Evolutionary conservation across 257 asterid species (phyloP), one percentile per base, ranked within the genome.

Genomic region (Solanum sejunctum): DNA sequence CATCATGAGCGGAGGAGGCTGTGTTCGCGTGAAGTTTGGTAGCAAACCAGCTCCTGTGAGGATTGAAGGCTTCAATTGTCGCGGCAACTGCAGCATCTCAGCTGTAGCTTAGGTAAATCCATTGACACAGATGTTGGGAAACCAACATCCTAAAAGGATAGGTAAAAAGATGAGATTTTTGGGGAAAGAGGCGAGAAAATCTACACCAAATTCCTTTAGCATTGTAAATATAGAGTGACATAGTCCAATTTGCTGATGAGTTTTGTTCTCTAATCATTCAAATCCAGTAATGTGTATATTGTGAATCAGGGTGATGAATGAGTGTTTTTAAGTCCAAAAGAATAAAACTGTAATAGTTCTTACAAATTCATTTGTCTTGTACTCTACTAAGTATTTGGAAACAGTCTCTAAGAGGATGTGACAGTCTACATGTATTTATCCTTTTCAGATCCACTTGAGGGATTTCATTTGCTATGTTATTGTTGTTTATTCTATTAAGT

Each of bases 41-140:
- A 84, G 88, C 81, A 91, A 85, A 23, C 91, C 91, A 49, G 92
- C 93, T 61, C 92, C 92, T 15, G 91, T 89, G 84, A 87, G 94
- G 89, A 90, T 93, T 54, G 94, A 92, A 87, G 97, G 97, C 20
- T 93, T 93, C 92, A 88, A 89, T 66, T 92, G 95, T 69, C 91
- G 80, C 47, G 80, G 85, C 55, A 83, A 52, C 81, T 83, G 93
- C 86, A 80, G 93, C 90, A 86, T 92, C 84, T 91, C 93, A 45
- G 91, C 94, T 6, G 85, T 90, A 75, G 93, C 92, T 8, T 92
- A 90, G 91, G 63, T 78, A 75, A 75, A 78, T 17, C 47, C 60
- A 2, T 56, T 78, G 82, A 52, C 82, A 73, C 58, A 47, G 8
- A 75, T 75, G 81, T 45, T 72, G 57, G 21, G n/a, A 5, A 47